Base-by-base conservation (phyloP, 768 basidiomycete species). In the Russula vinacea region DNA sequence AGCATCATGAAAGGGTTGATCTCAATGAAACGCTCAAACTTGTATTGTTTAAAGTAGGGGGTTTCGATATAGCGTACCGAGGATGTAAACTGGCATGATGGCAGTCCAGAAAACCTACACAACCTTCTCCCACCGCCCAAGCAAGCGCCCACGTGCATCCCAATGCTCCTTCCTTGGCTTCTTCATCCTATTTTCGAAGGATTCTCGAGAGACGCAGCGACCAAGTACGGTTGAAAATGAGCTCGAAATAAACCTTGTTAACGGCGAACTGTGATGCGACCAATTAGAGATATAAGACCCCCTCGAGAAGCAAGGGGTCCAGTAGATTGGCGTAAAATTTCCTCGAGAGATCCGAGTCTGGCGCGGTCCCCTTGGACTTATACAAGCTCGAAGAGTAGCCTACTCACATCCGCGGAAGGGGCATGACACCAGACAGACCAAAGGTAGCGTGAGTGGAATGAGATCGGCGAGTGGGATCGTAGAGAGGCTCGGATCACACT, bases 21-120 rank as follows among this genome's bases (percentile, higher is more conserved):
- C 74, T 98, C 97, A 71, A 99, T 88, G 71, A 98, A 81, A n/a
- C 97, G 87, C 75, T 98, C 96, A 71, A 97, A 97, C 52, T 81
- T 80, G 80, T 86, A 97, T 11, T 85, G 76, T 11, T 81, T 83
- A 80, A 99, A 99, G 61, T 29, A 90, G 82, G 71, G 97, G 0
- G 95, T 99, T 78, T 98, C 92, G 70, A 99, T 99, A 96, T 97
- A 99, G 56, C 95, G 89, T n/a, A 99, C 96, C 8, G 97, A 94
- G 1, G 96, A 98, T 0, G 96, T 96, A 70, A 96, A 98, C 74
- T 98, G 97, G 73, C 98, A 99, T 16, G 96, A 93, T 54, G 98
- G 82, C 52, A 98, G 85, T 74, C 98, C 97, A 67, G 62, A 99
- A 95, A 69, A 88, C 89, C 74, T 98, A 98, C 0, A 96, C 94